These are phyloP conservation scores for Fraxinus quadrangulata DNA, from an alignment of 257 asterid genomes.

Conservation along the genomic window DNA sequence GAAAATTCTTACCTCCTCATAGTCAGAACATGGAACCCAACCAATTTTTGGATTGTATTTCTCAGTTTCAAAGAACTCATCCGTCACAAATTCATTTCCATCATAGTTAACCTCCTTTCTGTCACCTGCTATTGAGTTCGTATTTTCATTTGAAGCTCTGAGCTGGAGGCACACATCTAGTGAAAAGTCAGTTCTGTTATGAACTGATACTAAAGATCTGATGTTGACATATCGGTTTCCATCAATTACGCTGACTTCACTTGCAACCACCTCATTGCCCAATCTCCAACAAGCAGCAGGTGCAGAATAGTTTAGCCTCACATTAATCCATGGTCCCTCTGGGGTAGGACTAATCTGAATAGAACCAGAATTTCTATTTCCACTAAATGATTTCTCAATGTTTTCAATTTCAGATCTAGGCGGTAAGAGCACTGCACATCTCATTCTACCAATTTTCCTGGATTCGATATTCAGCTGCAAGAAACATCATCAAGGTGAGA, in stretches of 20 bases:
- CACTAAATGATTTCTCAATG: slow-evolving; percentile 38
- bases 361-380: slow-evolving; percentile 54
- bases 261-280: slow-evolving; percentile 78
- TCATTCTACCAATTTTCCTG: slow-evolving; percentile 57
- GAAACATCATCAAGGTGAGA: slow-evolving; percentile 21
- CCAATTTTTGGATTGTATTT: slow-evolving; percentile 53
- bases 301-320: slow-evolving; percentile 87
- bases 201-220: slow-evolving; percentile 88
- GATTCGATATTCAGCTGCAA: slow-evolving; percentile 50
- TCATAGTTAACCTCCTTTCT: slow-evolving; percentile 33
- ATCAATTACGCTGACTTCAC: slow-evolving; percentile 81
- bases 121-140: slow-evolving; percentile 31
- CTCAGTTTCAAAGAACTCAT: slow-evolving; percentile 79
- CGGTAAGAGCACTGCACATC: slow-evolving; percentile 62
- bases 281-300: slow-evolving; percentile 93
- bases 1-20: slow-evolving; percentile 51
- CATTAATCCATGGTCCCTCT: slow-evolving; percentile 91
- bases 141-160: slow-evolving; percentile 41
- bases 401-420: slow-evolving; percentile 45
- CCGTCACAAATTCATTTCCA: slow-evolving; percentile 45
- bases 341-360: slow-evolving; percentile 81
- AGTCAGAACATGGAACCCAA: slow-evolving; percentile 58
- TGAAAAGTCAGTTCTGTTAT: slow-evolving; percentile 64
- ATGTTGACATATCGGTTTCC: slow-evolving; percentile 73
- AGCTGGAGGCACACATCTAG: slow-evolving; percentile 72